A percentile compares a stretch with the other conserved stretches of the same genome.
Conservation (phyloP, 169 alveolate species). For the Theileria annulata region DNA sequence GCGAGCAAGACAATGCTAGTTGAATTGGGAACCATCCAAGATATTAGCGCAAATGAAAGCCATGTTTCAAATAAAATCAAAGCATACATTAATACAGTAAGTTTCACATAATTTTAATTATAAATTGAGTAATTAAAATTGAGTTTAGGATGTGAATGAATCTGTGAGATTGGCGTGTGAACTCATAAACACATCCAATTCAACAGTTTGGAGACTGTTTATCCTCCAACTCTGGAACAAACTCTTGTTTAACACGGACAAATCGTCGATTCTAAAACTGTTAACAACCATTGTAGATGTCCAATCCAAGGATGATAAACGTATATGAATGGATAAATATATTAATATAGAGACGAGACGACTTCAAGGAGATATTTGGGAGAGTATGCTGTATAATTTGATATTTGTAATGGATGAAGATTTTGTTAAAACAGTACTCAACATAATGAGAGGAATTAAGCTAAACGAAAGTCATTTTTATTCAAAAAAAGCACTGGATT, state of each 20-base stretch:
- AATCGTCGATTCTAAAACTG: conserved; percentile 3
- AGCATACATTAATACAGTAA: background rate
- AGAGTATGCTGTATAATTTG: conserved; percentile 15
- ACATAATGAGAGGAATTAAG: conserved; percentile 5
- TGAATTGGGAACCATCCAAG: conserved; percentile 55
- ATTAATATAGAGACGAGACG: background rate
- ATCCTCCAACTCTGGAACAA: conserved; percentile 40
- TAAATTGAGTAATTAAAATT: background rate
- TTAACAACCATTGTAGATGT: conserved; percentile 10
- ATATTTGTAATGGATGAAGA: conserved; percentile 33
- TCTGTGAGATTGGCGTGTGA: conserved; percentile 39
- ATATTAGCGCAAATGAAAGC: conserved; percentile 42
- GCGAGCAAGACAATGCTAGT: conserved; percentile 65
- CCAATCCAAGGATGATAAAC: background rate
- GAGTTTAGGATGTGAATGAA: conserved; percentile 27
- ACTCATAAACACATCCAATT: conserved; percentile 22
- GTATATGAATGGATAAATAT: background rate
- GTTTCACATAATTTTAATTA: conserved; percentile 5
- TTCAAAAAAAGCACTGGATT: conserved; percentile 29
- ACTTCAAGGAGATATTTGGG: conserved; percentile 57
- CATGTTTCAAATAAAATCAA: conserved; percentile 17
- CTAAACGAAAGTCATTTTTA: conserved; percentile 41
- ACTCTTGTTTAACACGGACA: conserved; percentile 23
- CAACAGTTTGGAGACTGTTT: conserved; percentile 66
- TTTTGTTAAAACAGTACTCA: conserved; percentile 21